Evolutionary conservation across 2,329 filamentous ascomycete genomes (phyloP).

Genomic region (Monilinia vaccinii-corymbosi): DNA sequence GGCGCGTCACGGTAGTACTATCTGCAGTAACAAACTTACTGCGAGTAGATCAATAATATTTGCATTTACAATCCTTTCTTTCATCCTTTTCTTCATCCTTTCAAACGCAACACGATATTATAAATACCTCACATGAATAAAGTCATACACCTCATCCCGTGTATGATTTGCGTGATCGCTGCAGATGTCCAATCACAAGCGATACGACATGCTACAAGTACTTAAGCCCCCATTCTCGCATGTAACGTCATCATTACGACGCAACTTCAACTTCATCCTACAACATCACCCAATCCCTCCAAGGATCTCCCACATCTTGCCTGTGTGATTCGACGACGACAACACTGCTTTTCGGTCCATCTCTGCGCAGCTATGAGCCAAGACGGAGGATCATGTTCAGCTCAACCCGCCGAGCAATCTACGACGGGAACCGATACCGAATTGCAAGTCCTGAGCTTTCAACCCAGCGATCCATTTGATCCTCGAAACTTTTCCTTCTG

Average conservation of each 20-base stretch:
- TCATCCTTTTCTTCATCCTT: not conserved
- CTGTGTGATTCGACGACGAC: not conserved
- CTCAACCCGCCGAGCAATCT: not conserved
- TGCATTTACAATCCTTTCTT: no score
- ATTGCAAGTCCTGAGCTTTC: constrained; percentile 1
- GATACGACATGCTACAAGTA: not conserved
- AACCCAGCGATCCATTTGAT: constrained; percentile 16
- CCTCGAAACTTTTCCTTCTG: constrained; percentile 30
- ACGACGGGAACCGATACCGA: not conserved
- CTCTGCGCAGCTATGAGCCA: not conserved
- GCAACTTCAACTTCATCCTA: not conserved
- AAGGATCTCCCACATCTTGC: not conserved
- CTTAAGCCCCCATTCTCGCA: not conserved
- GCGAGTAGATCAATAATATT: not conserved
- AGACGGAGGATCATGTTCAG: not conserved
- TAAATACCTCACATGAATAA: not conserved
- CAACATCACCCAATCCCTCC: not conserved
- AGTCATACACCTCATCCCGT: not conserved
- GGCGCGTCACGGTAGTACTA: not conserved
- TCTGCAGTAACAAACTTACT: no score
- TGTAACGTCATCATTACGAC: not conserved
- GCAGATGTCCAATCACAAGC: not conserved
- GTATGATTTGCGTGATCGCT: not conserved
- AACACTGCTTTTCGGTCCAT: no score
- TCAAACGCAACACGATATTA: not conserved